phyloP scores from a whole-genome alignment of 352 stramenopile genomes.

The Globisporangium sylvaticum region DNA sequence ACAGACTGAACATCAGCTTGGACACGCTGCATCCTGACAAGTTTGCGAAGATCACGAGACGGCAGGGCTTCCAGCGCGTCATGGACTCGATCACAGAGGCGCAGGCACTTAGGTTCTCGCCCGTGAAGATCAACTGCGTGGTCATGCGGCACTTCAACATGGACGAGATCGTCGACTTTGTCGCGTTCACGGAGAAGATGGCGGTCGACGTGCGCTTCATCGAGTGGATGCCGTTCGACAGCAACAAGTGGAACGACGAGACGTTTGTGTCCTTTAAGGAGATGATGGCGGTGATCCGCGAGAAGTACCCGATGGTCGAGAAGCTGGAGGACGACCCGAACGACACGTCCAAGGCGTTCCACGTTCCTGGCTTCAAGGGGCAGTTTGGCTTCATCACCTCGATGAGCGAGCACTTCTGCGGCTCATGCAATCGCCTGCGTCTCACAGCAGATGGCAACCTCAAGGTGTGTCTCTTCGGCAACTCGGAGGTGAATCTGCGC shows the following conservation, averaged over 20 bases:
- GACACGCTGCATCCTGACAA: slow-evolving; percentile 92
- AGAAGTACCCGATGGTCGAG: slow-evolving; percentile 39
- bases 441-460: slow-evolving; percentile 95
- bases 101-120: slow-evolving; percentile 39
- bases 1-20: slow-evolving; percentile 93
- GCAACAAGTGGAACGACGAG: slow-evolving; percentile 93
- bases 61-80: slow-evolving; percentile 85
- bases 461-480: slow-evolving; percentile 96
- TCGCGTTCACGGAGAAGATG: slow-evolving; percentile 84
- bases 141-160: slow-evolving; percentile 96
- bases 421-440: slow-evolving; percentile 95
- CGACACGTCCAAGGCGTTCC: slow-evolving; percentile 96
- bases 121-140: slow-evolving; percentile 97
- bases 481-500: slow-evolving; percentile 90
- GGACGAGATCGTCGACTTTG: slow-evolving; percentile 93
- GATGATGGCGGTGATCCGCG: slow-evolving; percentile 74
- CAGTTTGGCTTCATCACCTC: slow-evolving; percentile 96
- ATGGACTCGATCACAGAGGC: slow-evolving; percentile 81
- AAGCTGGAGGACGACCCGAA: slow-evolving; percentile 78
- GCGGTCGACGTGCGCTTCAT: slow-evolving; percentile 97
- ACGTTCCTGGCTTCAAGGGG: slow-evolving; percentile 56
- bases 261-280: slow-evolving; percentile 93
- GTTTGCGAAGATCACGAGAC: slow-evolving; percentile 92
- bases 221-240: slow-evolving; percentile 99
- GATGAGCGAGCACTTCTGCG: slow-evolving; percentile 98